These are phyloP conservation scores for Niveomyces coronatus DNA, from an alignment of 2,329 filamentous ascomycete species.

Conservation along the genomic window DNA sequence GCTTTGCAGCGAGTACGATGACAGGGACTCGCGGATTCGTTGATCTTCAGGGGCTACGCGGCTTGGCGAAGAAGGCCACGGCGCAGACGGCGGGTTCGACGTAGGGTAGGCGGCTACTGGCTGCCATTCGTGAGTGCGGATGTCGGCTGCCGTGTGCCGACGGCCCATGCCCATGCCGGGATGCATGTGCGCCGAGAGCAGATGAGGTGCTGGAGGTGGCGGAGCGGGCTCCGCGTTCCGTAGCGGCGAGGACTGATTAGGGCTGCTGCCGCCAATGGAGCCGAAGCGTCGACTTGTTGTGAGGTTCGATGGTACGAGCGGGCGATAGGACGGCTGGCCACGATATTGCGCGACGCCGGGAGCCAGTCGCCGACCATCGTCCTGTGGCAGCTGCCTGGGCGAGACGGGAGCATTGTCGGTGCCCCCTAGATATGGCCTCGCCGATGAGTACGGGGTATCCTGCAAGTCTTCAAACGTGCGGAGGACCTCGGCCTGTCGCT, in stretches of 20 bases:
- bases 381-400: conserved; percentile 75
- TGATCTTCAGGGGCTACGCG: conserved; percentile 41
- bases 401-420: conserved; percentile 74
- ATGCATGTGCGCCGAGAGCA: conserved; percentile 50
- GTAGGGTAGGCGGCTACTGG: conserved; percentile 52
- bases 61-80: conserved; percentile 46
- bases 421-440: conserved; percentile 54
- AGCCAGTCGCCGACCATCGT: conserved; percentile 67
- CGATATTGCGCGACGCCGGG: conserved; percentile 54
- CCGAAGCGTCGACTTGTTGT: conserved; percentile 72
- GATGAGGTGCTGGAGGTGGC: conserved; percentile 53
- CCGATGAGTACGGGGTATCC: conserved; percentile 57
- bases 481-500: conserved; percentile 48
- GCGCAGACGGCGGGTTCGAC: conserved; percentile 42
- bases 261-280: conserved; percentile 67
- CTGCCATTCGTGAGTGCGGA: conserved; percentile 77
- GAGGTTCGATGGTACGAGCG: conserved; percentile 72
- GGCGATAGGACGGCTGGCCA: conserved; percentile 58
- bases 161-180: conserved; percentile 63
- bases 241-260: conserved; percentile 62
- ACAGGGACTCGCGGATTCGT: conserved; percentile 46
- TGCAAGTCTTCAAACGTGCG: conserved; percentile 52
- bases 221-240: conserved; percentile 56
- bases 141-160: conserved; percentile 91
- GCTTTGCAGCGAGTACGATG: conserved; percentile 40